These are phyloP conservation scores for Podila verticillata DNA, from an alignment of 192 early-diverging fungal genomes.

Conservation along the genomic window DNA sequence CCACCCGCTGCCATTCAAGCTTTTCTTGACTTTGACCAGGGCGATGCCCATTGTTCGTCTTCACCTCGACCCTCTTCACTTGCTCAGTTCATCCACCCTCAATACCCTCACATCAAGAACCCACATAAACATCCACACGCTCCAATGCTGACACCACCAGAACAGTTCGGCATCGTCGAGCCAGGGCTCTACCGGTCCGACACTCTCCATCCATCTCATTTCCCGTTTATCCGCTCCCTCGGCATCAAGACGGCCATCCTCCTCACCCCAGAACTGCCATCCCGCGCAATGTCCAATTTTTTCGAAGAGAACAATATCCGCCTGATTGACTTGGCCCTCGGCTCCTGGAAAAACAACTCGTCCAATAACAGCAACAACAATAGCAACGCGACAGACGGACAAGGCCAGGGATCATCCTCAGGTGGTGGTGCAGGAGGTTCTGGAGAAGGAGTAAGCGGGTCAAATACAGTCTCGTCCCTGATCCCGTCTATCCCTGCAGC, in stretches of 20 bases:
- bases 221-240: conserved; percentile 84
- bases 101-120: neutral
- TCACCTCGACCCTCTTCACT: neutral
- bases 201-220: conserved; percentile 75
- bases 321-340: conserved; percentile 55
- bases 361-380: conserved; percentile 2
- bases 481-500: conserved; percentile 42
- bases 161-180: conserved; percentile 92
- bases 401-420: neutral
- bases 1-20: too few species aligned
- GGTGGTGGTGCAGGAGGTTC: neutral
- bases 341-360: conserved; percentile 38
- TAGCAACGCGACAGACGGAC: neutral
- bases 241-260: conserved; percentile 82
- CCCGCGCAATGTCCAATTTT: conserved; percentile 76
- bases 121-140: neutral
- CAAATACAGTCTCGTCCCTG: neutral
- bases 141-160: conserved; percentile 68
- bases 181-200: conserved; percentile 87
- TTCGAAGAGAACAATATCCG: conserved; percentile 76
- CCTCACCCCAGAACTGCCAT: conserved; percentile 84
- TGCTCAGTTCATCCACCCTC: neutral
- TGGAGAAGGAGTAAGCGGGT: neutral
- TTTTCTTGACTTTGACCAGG: too few species aligned
- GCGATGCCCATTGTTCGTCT: neutral